Evolutionary conservation across 352 stramenopile species (phyloP).

Genomic region (Hyphochytrium catenoides): DNA sequence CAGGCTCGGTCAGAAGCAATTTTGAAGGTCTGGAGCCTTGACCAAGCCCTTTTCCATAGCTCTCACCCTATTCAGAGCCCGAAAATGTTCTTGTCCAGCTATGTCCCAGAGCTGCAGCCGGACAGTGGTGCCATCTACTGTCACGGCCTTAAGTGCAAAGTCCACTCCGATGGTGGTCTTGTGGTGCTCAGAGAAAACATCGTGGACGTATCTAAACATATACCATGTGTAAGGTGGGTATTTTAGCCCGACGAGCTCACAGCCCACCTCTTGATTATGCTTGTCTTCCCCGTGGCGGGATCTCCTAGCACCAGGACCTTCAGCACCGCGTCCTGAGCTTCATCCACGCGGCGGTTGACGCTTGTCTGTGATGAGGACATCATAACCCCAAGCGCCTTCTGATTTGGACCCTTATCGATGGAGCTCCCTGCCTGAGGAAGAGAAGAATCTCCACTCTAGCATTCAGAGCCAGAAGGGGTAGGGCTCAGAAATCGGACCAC

Average conservation of each 20-base stretch:
- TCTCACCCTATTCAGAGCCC: conserved; percentile 58
- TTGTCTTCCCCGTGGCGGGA: conserved; percentile 69
- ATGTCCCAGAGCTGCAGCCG: conserved; percentile 83
- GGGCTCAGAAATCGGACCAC: too few species aligned
- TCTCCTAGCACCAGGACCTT: conserved; percentile 74
- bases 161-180: conserved; percentile 75
- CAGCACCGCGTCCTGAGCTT: conserved; percentile 60
- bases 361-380: too few species aligned
- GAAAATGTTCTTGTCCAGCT: conserved; percentile 75
- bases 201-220: conserved; percentile 41
- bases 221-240: not conserved
- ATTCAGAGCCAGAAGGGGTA: too few species aligned
- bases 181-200: conserved; percentile 72
- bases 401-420: too few species aligned
- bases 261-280: conserved; percentile 67
- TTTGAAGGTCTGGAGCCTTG: conserved; percentile 1
- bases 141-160: conserved; percentile 71
- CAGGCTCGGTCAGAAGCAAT: not conserved
- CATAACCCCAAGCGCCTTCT: too few species aligned
- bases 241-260: conserved; percentile 3
- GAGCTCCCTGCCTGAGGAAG: too few species aligned
- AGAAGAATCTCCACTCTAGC: too few species aligned
- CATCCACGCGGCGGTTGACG: conserved; percentile 27
- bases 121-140: conserved; percentile 53
- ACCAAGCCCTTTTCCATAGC: too few species aligned